A percentile compares a stretch with the other conserved stretches of the same genome.
These are phyloP conservation scores for Lichtheimia ornata DNA, from an alignment of 371 early-diverging fungal genomes.

Conservation along the genomic window DNA sequence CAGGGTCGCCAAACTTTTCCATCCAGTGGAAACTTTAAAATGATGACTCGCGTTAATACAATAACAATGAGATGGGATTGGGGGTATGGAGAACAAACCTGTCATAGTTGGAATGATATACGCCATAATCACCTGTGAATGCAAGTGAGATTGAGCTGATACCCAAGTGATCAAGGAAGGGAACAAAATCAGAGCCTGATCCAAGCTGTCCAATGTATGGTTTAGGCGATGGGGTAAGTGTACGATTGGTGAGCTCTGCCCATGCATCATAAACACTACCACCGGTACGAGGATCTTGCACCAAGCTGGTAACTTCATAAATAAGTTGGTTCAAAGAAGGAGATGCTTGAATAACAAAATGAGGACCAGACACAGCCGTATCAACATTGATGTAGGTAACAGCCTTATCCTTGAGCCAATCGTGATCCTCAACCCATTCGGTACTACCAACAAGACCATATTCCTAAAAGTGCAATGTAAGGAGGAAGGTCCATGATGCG, in stretches of 20 bases:
- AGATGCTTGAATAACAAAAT: slow-evolving; percentile 47
- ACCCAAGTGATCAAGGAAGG: slow-evolving; percentile 67
- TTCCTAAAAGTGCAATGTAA: neutral
- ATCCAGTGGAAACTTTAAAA: slow-evolving; percentile 58
- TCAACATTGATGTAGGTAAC: slow-evolving; percentile 61
- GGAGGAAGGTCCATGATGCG: too few species aligned
- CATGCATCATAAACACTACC: slow-evolving; percentile 23
- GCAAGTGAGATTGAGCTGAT: slow-evolving; percentile 58
- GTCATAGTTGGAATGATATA: slow-evolving; percentile 65
- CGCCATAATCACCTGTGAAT: slow-evolving; percentile 52
- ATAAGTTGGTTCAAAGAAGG: slow-evolving; percentile 48
- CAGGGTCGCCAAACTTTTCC: slow-evolving; percentile 66
- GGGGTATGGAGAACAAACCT: slow-evolving; percentile 11
- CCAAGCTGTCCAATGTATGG: slow-evolving; percentile 38
- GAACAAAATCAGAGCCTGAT: slow-evolving; percentile 57
- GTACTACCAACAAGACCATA: slow-evolving; percentile 52
- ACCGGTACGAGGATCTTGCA: slow-evolving; percentile 34
- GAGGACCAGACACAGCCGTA: slow-evolving; percentile 39
- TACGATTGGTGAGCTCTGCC: slow-evolving; percentile 18
- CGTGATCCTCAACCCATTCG: slow-evolving; percentile 64
- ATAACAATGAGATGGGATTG: neutral
- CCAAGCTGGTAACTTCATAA: slow-evolving; percentile 41
- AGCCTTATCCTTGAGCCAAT: slow-evolving; percentile 52
- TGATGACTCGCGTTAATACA: neutral
- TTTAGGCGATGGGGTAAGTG: slow-evolving; percentile 4